phyloP scores from a whole-genome alignment of 2,329 filamentous ascomycete genomes.

The Fusarium acutatum region DNA sequence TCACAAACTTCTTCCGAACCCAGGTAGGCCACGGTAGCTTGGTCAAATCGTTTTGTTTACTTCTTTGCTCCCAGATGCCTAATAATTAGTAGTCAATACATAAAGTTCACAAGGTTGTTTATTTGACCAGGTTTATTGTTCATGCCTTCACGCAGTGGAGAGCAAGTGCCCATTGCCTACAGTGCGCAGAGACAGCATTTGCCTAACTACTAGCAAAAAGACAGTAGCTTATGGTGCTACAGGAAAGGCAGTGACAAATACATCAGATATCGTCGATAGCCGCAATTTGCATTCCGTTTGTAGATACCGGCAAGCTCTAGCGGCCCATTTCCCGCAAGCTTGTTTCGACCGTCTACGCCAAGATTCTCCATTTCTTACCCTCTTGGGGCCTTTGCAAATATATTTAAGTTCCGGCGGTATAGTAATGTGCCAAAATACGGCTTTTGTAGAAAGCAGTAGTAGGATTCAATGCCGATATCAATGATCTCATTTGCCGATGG shows the following conservation, averaged over 20 bases:
- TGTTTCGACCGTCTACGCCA: background rate
- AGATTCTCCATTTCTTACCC: background rate
- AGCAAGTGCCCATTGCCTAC: accelerated
- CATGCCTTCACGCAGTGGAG: accelerated
- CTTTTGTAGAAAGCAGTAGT: accelerated
- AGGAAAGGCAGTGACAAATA: background rate
- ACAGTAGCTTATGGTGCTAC: accelerated
- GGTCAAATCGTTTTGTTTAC: accelerated
- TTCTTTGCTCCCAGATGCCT: background rate
- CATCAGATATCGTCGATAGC: no score
- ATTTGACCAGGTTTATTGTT: accelerated
- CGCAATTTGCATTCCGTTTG: background rate
- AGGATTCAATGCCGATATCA: background rate
- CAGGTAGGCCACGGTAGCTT: background rate
- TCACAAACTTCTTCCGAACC: background rate
- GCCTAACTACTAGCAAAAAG: no score
- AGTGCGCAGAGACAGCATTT: accelerated
- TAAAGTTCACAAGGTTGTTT: no score
- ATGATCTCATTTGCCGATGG: background rate
- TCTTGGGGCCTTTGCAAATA: background rate
- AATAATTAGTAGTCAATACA: no score
- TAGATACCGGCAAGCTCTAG: background rate
- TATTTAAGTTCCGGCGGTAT: accelerated
- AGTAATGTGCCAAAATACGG: background rate
- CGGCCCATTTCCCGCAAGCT: background rate